Evolutionary conservation across 1,139 yeast genomes (phyloP).

Genomic region (Debaryomyces udenii): DNA sequence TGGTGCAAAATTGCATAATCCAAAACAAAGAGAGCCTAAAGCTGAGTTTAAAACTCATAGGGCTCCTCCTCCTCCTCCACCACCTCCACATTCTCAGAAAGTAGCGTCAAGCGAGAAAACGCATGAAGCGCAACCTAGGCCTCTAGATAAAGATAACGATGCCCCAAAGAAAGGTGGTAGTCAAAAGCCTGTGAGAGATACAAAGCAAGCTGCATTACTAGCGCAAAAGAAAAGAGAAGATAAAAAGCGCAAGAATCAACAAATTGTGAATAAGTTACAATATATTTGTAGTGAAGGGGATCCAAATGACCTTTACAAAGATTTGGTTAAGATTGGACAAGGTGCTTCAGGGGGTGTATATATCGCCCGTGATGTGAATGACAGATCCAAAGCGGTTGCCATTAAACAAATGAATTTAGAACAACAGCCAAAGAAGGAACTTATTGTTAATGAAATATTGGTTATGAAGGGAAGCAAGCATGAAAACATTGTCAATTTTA

Average conservation of each 20-base stretch:
- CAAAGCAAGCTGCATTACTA: conserved; percentile 57
- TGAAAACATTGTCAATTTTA: conserved; percentile 50
- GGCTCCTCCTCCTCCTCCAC: conserved; percentile 39
- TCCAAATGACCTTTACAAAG: conserved; percentile 73
- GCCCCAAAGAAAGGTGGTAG: conserved; percentile 15
- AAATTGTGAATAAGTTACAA: conserved; percentile 67
- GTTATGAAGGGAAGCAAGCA: conserved; percentile 55
- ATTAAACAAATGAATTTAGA: conserved; percentile 94
- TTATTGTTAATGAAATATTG: conserved; percentile 64
- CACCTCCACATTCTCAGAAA: conserved; percentile 25
- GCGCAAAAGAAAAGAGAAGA: conserved; percentile 78
- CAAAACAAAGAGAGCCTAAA: conserved; percentile 24
- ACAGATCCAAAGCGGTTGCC: conserved; percentile 72
- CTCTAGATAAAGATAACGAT: conserved; percentile 16
- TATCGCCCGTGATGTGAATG: conserved; percentile 71
- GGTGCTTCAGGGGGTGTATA: conserved; percentile 99
- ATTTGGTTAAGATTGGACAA: conserved; percentile 86
- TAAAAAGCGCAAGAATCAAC: conserved; percentile 66
- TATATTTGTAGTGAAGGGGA: conserved; percentile 86
- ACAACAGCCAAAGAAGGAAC: conserved; percentile 92
- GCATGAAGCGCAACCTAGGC: conserved; percentile 11
- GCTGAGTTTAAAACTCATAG: conserved; percentile 35
- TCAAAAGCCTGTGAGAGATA: conserved; percentile 50
- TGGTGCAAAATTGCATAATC: conserved; percentile 14
- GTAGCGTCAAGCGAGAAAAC: conserved; percentile 10